Evolutionary conservation across 2,329 filamentous ascomycete species (phyloP), one percentile per base, ranked within the genome.

Genomic region (Pyricularia sp.): DNA sequence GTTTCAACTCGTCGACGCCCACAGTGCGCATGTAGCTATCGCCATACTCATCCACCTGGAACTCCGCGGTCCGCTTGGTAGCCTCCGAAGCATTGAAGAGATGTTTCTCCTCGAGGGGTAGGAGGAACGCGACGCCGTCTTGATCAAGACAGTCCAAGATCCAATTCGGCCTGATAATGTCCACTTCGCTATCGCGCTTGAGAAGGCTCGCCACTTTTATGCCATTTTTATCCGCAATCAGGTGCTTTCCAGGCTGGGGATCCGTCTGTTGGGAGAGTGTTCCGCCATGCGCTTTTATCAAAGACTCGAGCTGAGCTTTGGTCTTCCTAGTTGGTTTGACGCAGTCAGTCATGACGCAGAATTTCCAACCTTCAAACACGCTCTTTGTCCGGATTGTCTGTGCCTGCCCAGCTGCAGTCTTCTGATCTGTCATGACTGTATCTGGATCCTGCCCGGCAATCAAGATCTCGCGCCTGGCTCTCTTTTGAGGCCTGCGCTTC

Each of bases 261-360:
- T 79, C 83, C 7, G 91, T 84, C 12, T 87, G 87, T 72, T 97
- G 92, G 8, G 88, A 88, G 35, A 97, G 81, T 10, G 78, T 84
- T 6, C 92, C 94, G 3, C 93, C 93, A 67, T 97, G 86, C 5
- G 87, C 83, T 74, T 94, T 96, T 70, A 97, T 83, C 1, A 96
- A 75, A 9, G 84, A 79, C 74, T 97, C 93, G 1, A 99, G 78
- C 68, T 96, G 87, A 0, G 82, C 79, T 74, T 96, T 97, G 6
- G 82, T 83, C 73, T 86, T 91, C 75, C 90, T 94, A 28, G 79
- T 77, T 0, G 91, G 90, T 57, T 83, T 80, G 1, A 81, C 73
- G 31, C 88, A 86, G 64, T 96, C 92, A 1, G 89, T 93, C 72
- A 97, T 82, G 24, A 97, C 83, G 76, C 87, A 96, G 72, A 97